Evolutionary conservation across 495 filamentous ascomycete species (phyloP).

Genomic region (Podospora pseudopauciseta): DNA sequence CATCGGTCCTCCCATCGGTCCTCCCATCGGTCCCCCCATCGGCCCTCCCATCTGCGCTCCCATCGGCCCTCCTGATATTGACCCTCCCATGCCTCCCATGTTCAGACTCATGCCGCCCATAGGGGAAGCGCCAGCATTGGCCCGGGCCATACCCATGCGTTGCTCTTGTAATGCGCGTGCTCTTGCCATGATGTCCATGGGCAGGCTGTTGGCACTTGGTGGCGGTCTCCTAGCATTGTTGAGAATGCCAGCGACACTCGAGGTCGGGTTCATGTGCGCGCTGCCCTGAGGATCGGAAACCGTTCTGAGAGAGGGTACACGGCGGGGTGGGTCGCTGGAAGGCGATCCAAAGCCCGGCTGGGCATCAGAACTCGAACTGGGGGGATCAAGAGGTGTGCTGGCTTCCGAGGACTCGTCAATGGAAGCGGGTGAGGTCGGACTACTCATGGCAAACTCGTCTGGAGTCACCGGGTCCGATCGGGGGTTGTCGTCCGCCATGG

Average conservation of each 20-base stretch:
- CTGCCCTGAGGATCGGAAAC: slow-evolving; percentile 51
- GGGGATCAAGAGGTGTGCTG: slow-evolving; percentile 45
- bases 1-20: slow-evolving; percentile 2
- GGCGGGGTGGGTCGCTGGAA: slow-evolving; percentile 32
- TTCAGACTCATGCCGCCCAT: slow-evolving; percentile 10
- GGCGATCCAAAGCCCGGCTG: slow-evolving; percentile 19
- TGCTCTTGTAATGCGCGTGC: slow-evolving; percentile 58
- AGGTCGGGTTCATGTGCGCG: slow-evolving; percentile 64
- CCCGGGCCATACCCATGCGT: slow-evolving; percentile 29
- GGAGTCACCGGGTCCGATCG: slow-evolving; percentile 38
- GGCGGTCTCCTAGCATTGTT: slow-evolving; percentile 53
- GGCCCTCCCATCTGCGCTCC: slow-evolving; percentile 10
- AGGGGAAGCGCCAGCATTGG: slow-evolving; percentile 8
- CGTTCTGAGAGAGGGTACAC: slow-evolving; percentile 53
- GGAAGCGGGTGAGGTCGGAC: slow-evolving; percentile 42
- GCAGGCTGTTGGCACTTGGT: slow-evolving; percentile 52
- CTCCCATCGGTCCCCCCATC: neutral
- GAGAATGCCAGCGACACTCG: slow-evolving; percentile 75
- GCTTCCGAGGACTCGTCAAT: slow-evolving; percentile 42
- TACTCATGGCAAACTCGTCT: slow-evolving; percentile 37
- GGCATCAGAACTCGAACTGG: slow-evolving; percentile 33
- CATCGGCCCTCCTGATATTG: neutral
- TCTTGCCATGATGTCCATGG: slow-evolving; percentile 77
- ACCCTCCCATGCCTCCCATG: slow-evolving; percentile 17
- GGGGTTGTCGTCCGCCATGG: slow-evolving; percentile 34